Evolutionary conservation across 495 filamentous ascomycete genomes (phyloP).

Genomic region (Xylaria acuta): DNA sequence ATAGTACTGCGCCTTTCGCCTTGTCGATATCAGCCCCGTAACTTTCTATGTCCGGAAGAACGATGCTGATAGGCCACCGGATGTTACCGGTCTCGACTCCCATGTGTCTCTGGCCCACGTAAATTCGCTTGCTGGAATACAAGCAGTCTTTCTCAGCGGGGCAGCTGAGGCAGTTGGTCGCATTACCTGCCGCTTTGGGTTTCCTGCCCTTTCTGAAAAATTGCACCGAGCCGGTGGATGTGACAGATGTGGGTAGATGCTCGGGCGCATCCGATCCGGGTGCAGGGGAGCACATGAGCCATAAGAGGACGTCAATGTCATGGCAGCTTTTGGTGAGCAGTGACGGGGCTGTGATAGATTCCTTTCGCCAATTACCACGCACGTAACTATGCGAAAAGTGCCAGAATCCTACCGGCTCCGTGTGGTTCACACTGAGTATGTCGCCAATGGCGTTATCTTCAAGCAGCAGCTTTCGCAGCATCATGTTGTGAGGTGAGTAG

Average conservation of each 20-base stretch:
- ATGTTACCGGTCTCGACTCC: slow-evolving; percentile 62
- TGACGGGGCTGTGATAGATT: slow-evolving; percentile 72
- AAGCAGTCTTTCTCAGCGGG: slow-evolving; percentile 71
- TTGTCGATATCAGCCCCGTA: slow-evolving; percentile 53
- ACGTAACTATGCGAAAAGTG: slow-evolving; percentile 96
- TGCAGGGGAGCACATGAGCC: slow-evolving; percentile 77
- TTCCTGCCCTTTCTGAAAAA: slow-evolving; percentile 79
- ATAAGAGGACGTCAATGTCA: slow-evolving; percentile 89
- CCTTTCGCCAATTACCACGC: slow-evolving; percentile 90
- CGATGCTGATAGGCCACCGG: slow-evolving; percentile 85
- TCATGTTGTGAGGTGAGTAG: slow-evolving; percentile 89
- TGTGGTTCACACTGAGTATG: slow-evolving; percentile 83
- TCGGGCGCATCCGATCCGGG: slow-evolving; percentile 47
- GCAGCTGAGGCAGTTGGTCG: slow-evolving; percentile 90
- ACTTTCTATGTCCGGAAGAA: slow-evolving; percentile 90
- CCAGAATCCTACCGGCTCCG: slow-evolving; percentile 95
- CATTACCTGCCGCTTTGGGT: slow-evolving; percentile 70
- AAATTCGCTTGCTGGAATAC: slow-evolving; percentile 84
- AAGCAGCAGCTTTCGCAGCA: slow-evolving; percentile 78
- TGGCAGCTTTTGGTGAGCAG: slow-evolving; percentile 94
- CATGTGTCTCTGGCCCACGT: slow-evolving; percentile 58
- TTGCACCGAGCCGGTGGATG: slow-evolving; percentile 72
- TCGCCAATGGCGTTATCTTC: slow-evolving; percentile 82
- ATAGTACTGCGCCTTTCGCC: slow-evolving; percentile 49
- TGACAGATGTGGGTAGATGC: slow-evolving; percentile 76